These are phyloP conservation scores for Usnea hakonensis DNA, from an alignment of 495 filamentous ascomycete genomes.

Conservation along the genomic window DNA sequence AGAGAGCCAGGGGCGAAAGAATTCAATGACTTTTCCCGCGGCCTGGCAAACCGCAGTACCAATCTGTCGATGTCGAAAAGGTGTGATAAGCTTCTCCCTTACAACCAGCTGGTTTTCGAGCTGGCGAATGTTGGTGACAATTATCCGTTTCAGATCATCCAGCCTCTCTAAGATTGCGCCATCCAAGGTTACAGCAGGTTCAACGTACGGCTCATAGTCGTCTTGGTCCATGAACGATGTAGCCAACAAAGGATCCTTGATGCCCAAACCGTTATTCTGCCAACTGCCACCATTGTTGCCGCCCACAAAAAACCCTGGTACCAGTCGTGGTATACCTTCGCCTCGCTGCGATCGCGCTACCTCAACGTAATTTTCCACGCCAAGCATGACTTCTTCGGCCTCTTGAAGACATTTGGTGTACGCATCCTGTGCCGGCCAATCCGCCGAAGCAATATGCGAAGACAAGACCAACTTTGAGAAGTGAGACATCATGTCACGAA, in stretches of 20 bases:
- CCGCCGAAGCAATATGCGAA: slow-evolving; percentile 93
- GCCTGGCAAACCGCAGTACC: slow-evolving; percentile 66
- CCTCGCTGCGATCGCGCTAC: slow-evolving; percentile 86
- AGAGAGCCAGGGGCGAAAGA: slow-evolving; percentile 79
- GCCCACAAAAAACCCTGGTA: slow-evolving; percentile 83
- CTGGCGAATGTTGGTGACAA: slow-evolving; percentile 72
- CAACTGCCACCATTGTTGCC: slow-evolving; percentile 79
- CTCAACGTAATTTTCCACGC: slow-evolving; percentile 92
- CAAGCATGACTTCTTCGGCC: slow-evolving; percentile 87
- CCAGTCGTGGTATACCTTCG: slow-evolving; percentile 78
- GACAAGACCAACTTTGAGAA: slow-evolving; percentile 97
- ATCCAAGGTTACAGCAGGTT: slow-evolving; percentile 68
- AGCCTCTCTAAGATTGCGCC: slow-evolving; percentile 67
- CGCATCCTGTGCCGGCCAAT: slow-evolving; percentile 80
- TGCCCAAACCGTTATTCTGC: slow-evolving; percentile 78
- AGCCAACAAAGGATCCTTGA: slow-evolving; percentile 58
- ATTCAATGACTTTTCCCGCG: slow-evolving; percentile 70
- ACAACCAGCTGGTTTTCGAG: slow-evolving; percentile 76
- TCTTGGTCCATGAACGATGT: slow-evolving; percentile 80
- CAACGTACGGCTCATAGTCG: slow-evolving; percentile 55
- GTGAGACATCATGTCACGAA: slow-evolving; percentile 98
- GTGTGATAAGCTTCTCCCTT: slow-evolving; percentile 67
- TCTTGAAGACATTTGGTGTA: slow-evolving; percentile 90
- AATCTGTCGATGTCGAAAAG: slow-evolving; percentile 60
- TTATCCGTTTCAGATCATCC: slow-evolving; percentile 72